A percentile compares a stretch with the other conserved stretches of the same genome.
Conservation (phyloP, 495 filamentous ascomycete species). For the Ascodesmis nigricans region DNA sequence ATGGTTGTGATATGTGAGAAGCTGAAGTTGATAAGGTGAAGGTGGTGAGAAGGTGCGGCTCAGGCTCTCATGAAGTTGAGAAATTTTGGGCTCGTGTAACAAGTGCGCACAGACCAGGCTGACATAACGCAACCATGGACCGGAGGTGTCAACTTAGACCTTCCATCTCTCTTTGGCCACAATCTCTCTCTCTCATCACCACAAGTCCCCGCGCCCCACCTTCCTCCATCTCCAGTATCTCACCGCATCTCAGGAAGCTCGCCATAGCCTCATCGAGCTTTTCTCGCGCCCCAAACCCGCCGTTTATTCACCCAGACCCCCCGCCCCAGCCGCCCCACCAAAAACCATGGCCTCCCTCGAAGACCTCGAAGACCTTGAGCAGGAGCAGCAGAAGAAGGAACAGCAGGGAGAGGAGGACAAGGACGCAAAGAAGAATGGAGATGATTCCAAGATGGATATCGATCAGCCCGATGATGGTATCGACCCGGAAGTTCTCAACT, state of each 20-base stretch:
- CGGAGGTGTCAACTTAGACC: no score
- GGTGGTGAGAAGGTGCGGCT: no score
- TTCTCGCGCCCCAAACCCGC: neutral
- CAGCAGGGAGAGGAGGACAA: constrained; percentile 56
- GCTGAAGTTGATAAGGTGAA: neutral
- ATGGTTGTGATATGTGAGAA: neutral
- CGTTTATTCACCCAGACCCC: neutral
- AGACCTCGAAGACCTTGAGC: constrained; percentile 48
- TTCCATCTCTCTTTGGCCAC: no score
- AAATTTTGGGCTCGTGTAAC: no score
- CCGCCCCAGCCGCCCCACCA: constrained; percentile 11
- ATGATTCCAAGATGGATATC: constrained; percentile 69
- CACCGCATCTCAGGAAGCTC: neutral
- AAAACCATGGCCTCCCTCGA: constrained; percentile 59
- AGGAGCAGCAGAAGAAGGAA: constrained; percentile 38
- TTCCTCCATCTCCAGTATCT: constrained; percentile 5
- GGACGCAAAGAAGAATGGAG: constrained; percentile 33
- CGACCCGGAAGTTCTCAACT: constrained; percentile 73
- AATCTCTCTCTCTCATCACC: no score
- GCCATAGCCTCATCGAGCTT: constrained; percentile 2
- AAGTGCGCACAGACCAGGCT: no score
- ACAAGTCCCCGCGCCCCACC: constrained; percentile 4
- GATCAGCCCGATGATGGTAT: constrained; percentile 55
- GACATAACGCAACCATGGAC: no score
- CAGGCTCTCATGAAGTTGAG: no score